Conservation (phyloP, 768 basidiomycete species). For the Sistotremastrum niveocremeum region DNA sequence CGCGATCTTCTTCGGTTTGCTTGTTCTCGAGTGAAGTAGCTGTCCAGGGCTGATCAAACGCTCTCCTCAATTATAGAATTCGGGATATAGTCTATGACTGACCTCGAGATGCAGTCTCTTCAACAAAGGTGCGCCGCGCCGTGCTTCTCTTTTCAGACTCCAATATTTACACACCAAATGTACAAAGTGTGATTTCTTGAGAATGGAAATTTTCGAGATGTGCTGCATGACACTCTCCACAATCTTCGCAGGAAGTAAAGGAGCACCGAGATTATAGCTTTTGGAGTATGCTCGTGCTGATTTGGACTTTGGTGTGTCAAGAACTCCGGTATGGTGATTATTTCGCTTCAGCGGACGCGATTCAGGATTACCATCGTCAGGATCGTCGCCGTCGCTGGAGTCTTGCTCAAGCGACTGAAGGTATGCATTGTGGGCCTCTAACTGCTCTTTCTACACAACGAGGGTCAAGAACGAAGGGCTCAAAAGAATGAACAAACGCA, state of each 20-base stretch:
- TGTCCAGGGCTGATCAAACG: conserved; percentile 60
- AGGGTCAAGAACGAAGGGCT: neutral
- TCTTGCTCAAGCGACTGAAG: conserved; percentile 33
- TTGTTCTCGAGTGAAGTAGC: conserved; percentile 48
- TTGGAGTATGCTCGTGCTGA: conserved; percentile 85
- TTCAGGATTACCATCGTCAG: conserved; percentile 27
- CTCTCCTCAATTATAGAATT: neutral
- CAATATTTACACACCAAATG: conserved; percentile 79
- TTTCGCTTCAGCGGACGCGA: conserved; percentile 1
- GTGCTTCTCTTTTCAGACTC: conserved; percentile 91
- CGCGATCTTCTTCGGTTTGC: conserved; percentile 73
- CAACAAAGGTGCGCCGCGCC: conserved; percentile 84
- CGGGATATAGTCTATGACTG: conserved; percentile 2
- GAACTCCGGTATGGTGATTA: conserved; percentile 1
- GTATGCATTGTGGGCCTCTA: conserved; percentile 42
- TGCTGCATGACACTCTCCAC: conserved; percentile 71
- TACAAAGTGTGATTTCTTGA: conserved; percentile 69
- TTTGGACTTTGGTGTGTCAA: conserved; percentile 33
- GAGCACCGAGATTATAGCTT: conserved; percentile 84
- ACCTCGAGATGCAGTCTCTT: conserved; percentile 86
- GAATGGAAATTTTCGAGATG: conserved; percentile 48
- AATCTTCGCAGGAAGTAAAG: conserved; percentile 77
- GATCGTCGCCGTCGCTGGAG: conserved; percentile 22
- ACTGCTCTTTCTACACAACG: conserved; percentile 46
- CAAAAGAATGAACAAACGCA: conserved; percentile 23